Percentiles rank a stretch among this genome's conserved stretches.
These are phyloP conservation scores for Punica granatum DNA, from an alignment of 345 rosid genomes.

Conservation along the genomic window DNA sequence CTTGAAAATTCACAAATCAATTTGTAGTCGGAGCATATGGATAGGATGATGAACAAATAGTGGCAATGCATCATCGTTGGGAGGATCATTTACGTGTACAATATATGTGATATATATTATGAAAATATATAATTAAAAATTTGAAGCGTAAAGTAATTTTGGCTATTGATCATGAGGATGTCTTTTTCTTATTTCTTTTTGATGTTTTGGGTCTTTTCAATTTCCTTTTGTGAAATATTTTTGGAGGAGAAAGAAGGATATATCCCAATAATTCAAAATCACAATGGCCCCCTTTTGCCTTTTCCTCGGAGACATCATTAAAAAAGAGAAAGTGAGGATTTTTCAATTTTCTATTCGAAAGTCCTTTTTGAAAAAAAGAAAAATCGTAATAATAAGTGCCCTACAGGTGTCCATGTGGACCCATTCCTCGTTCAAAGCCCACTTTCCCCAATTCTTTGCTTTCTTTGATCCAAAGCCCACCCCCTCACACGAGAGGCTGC, in stretches of 20 bases:
- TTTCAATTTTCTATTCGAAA: neutral
- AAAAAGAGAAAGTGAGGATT: slow-evolving; percentile 5
- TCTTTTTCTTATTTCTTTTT: neutral
- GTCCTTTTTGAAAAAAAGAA: slow-evolving; percentile 3
- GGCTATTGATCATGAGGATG: neutral
- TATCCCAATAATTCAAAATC: slow-evolving; percentile 3
- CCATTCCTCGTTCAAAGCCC: slow-evolving; percentile 6
- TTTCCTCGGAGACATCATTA: slow-evolving; percentile 9
- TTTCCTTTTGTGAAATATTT: neutral
- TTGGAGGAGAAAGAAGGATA: neutral
- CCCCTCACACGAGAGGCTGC: neutral
- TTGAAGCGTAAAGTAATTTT: neutral
- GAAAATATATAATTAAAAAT: neutral
- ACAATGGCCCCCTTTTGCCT: slow-evolving; percentile 5
- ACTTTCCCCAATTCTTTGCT: neutral
- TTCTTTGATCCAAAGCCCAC: slow-evolving; percentile 6
- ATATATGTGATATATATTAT: no score
- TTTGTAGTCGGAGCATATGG: no score
- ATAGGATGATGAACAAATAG: no score
- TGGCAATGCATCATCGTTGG: neutral
- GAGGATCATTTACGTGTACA: no score
- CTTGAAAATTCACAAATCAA: no score
- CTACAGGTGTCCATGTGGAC: slow-evolving; percentile 2
- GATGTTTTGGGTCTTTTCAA: neutral
- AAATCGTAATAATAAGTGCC: neutral